Base-by-base conservation (phyloP, 495 filamentous ascomycete species). In the Chaetomidium leptoderma region DNA sequence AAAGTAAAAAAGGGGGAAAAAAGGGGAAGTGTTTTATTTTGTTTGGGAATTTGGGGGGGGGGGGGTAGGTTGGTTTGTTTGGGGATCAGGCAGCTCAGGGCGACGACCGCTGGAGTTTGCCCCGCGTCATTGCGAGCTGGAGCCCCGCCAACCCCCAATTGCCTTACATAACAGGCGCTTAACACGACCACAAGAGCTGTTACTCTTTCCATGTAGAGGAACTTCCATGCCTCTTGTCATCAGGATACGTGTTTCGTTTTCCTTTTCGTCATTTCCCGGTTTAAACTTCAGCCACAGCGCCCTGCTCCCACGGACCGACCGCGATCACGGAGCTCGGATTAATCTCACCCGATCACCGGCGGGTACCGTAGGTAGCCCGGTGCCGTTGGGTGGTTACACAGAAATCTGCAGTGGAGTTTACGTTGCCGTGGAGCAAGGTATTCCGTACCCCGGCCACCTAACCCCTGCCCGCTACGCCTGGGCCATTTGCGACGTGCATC, bases 61-160 rank as follows among this genome's bases (percentile, higher is more conserved):
- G 21, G 5, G 3, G 1, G 32, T 29, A n/a, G 27, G 29, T 57
- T 30, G 48, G 0, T 45, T n/a, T 19, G 35, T 30, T 42, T 8
- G 24, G 40, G 35, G 16, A 61, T 58, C 60, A 66, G 64, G 64
- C 64, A 63, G 63, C 60, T 63, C 51, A 24, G 33, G 57, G 46
- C 35, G 47, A 62, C 59, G 59, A 47, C 36, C 23, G 21, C 24
- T 3, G n/a, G 27, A 30, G 1, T 3, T 6, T 55, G 58, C 51
- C 58, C 58, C 58, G 58, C 58, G 58, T 60, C 51, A 24, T 19
- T 3, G 27, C 26, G 37, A 11, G 23, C 35, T 10, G 26, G 26
- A 57, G 54, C 62, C 56, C 59, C 59, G 40, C 58, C 51, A 43
- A 27, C 21, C 8, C 14, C n/a, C 6, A 32, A 16, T 14, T 4